phyloP scores from a whole-genome alignment of 768 basidiomycete genomes.

The Amanita muscaria region DNA sequence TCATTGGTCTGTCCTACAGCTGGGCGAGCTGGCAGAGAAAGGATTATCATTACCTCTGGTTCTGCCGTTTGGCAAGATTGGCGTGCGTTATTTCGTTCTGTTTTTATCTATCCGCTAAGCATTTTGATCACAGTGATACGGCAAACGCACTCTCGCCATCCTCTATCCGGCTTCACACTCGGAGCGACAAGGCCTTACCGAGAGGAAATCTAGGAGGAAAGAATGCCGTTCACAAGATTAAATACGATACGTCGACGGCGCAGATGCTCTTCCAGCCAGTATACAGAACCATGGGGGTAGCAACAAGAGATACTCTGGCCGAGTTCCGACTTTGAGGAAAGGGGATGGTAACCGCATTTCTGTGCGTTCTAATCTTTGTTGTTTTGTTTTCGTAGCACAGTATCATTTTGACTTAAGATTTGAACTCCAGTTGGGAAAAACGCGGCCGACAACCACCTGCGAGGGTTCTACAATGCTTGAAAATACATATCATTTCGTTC shows the following conservation, averaged over 20 bases:
- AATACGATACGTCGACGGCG: neutral
- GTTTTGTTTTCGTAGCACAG: no score
- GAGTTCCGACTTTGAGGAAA: neutral
- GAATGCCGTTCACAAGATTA: neutral
- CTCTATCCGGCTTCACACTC: constrained; percentile 14
- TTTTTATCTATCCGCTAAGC: neutral
- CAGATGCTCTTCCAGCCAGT: neutral
- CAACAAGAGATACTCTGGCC: neutral
- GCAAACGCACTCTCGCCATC: constrained; percentile 21
- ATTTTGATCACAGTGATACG: constrained; percentile 22
- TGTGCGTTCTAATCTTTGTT: no score
- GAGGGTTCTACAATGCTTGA: no score
- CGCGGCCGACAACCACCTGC: no score
- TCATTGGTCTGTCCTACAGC: neutral
- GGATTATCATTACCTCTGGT: neutral
- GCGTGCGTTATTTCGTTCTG: constrained; percentile 16
- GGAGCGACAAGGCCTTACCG: constrained; percentile 18
- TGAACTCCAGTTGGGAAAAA: no score
- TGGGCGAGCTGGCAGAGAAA: neutral
- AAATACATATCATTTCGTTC: no score
- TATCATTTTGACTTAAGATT: no score
- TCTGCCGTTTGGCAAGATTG: constrained; percentile 25
- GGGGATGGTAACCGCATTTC: neutral
- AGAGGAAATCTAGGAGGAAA: constrained; percentile 6
- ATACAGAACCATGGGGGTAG: constrained; percentile 11